Percentiles rank a stretch among this genome's conserved stretches.
phyloP scores from a whole-genome alignment of 2,329 filamentous ascomycete genomes.

The Alternaria sp. region DNA sequence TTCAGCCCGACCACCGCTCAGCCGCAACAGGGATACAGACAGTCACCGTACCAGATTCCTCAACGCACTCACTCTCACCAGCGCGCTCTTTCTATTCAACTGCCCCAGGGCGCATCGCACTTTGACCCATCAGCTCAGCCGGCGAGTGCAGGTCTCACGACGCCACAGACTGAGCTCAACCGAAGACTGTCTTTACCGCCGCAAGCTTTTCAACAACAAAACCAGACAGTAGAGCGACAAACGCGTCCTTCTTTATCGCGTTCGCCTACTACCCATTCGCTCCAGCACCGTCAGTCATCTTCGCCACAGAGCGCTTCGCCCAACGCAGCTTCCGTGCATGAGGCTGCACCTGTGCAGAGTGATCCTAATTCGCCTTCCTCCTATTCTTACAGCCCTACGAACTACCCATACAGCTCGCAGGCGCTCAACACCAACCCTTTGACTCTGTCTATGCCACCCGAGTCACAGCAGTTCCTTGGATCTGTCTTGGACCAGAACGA shows the following conservation, averaged over 20 bases:
- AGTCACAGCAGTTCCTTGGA: conserved; percentile 62
- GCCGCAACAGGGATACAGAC: conserved; percentile 45
- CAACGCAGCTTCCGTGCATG: conserved; percentile 27
- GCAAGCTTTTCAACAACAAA: conserved; percentile 30
- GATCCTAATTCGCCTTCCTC: conserved; percentile 30
- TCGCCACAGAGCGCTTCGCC: conserved; percentile 36
- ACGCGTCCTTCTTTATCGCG: conserved; percentile 29
- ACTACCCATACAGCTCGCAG: conserved; percentile 36
- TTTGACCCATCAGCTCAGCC: conserved; percentile 36
- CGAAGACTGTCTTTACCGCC: conserved; percentile 55
- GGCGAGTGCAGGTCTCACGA: conserved; percentile 23
- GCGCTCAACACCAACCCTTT: conserved; percentile 52
- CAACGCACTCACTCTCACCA: conserved; percentile 47
- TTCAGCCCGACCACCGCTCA: conserved; percentile 32
- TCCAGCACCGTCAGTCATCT: conserved; percentile 24
- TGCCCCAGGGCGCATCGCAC: conserved; percentile 45
- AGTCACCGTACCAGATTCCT: conserved; percentile 56
- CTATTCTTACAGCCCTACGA: conserved; percentile 26
- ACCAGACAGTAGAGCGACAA: conserved; percentile 19
- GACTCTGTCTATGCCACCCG: conserved; percentile 58
- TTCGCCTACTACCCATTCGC: conserved; percentile 24
- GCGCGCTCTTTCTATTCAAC: conserved; percentile 55
- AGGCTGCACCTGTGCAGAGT: conserved; percentile 27
- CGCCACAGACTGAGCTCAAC: conserved; percentile 35
- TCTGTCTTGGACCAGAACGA: conserved; percentile 54